phyloP scores from a whole-genome alignment of 2,329 filamentous ascomycete species.

The Calonectria fujianensis region DNA sequence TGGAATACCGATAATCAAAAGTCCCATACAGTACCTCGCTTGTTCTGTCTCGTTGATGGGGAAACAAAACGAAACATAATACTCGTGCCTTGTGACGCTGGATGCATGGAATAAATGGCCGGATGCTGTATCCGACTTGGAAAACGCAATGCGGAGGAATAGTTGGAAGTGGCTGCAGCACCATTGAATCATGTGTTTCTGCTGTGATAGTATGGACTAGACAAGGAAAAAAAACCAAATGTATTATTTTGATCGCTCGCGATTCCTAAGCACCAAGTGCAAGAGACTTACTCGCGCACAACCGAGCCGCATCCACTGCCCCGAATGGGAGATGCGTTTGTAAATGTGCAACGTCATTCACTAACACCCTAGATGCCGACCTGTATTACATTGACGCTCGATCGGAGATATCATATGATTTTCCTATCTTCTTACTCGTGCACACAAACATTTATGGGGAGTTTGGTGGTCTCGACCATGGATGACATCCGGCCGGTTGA shows the following conservation, averaged over 20 bases:
- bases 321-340: neutral
- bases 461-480: conserved; percentile 24
- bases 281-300: neutral
- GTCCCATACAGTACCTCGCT: neutral
- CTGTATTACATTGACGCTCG: neutral
- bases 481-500: conserved; percentile 6
- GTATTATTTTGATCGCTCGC: neutral
- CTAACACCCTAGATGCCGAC: neutral
- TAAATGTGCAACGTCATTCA: neutral
- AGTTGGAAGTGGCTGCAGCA: conserved; percentile 4
- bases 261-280: neutral
- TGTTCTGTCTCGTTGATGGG: conserved; percentile 4
- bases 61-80: conserved; percentile 7
- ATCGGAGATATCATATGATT: conserved; percentile 18
- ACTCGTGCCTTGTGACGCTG: neutral
- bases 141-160: neutral
- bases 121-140: neutral
- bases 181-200: conserved; percentile 26
- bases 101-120: neutral
- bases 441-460: conserved; percentile 9
- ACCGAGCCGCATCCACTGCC: neutral
- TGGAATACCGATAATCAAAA: conserved; percentile 11
- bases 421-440: neutral
- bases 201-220: neutral
- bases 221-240: neutral